Conservation (phyloP, 306 rosid species). For the Quillaja saponaria region DNA sequence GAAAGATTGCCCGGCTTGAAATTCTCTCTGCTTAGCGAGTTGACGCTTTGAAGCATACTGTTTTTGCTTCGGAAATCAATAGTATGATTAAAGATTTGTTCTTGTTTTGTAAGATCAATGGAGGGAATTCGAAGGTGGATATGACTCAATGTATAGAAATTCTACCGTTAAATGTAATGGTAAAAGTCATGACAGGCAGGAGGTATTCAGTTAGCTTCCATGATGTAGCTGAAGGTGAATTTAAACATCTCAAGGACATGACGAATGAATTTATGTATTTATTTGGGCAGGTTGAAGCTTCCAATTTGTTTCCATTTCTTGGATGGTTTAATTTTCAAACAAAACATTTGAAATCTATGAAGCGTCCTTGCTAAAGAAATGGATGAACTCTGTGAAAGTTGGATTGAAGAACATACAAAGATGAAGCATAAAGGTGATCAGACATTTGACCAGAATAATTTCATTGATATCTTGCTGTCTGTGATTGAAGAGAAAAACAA, state of each 20-base stretch:
- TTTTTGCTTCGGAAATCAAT: slow-evolving; percentile 16
- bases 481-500: slow-evolving; percentile 7
- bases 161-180: slow-evolving; percentile 27
- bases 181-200: slow-evolving; percentile 32
- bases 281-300: slow-evolving; percentile 31
- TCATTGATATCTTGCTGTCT: slow-evolving; percentile 31
- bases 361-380: too few species aligned
- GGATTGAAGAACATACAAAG: slow-evolving; percentile 35
- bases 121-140: neutral
- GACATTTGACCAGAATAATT: slow-evolving; percentile 8
- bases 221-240: neutral
- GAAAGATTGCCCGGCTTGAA: slow-evolving; percentile 43
- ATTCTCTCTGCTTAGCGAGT: slow-evolving; percentile 31
- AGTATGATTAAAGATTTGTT: slow-evolving; percentile 13
- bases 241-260: slow-evolving; percentile 7
- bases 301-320: slow-evolving; percentile 40
- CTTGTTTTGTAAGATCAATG: neutral
- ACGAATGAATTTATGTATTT: slow-evolving; percentile 22
- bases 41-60: slow-evolving; percentile 3
- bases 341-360: slow-evolving; percentile 33
- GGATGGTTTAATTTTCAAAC: slow-evolving; percentile 27
- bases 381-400: slow-evolving; percentile 23
- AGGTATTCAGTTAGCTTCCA: neutral
- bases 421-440: neutral
- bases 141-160: slow-evolving; percentile 29